phyloP scores from a whole-genome alignment of 1,284 basidiomycete genomes.

The Nidula niveotomentosa region DNA sequence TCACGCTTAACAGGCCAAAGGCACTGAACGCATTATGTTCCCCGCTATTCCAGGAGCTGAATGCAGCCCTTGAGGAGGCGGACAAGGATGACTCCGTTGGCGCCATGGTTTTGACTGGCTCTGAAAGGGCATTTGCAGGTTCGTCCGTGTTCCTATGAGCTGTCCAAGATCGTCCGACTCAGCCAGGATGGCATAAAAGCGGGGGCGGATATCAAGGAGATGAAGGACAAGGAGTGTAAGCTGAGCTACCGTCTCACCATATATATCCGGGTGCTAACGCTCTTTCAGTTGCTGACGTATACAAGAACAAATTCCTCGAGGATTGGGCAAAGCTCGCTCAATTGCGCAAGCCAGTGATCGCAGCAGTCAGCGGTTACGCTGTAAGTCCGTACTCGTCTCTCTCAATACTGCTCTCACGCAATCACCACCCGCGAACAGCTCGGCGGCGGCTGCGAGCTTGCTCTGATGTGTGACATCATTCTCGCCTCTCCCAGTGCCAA shows the following conservation, averaged over 20 bases:
- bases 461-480: constrained; percentile 97
- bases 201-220: constrained; percentile 92
- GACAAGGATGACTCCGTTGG: constrained; percentile 74
- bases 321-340: constrained; percentile 81
- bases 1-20: constrained; percentile 96
- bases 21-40: constrained; percentile 91
- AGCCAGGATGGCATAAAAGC: constrained; percentile 43
- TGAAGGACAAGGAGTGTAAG: constrained; percentile 89
- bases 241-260: no score
- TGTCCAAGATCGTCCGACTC: background rate
- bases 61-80: constrained; percentile 71
- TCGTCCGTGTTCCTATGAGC: constrained; percentile 10
- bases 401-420: no score
- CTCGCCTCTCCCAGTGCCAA: constrained; percentile 91
- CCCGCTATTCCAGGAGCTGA: constrained; percentile 78
- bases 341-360: constrained; percentile 92
- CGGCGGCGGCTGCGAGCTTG: constrained; percentile 96
- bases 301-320: constrained; percentile 87
- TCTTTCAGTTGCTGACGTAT: constrained; percentile 76
- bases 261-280: no score
- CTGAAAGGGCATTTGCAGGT: constrained; percentile 94
- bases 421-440: no score
- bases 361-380: constrained; percentile 95
- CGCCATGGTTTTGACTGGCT: constrained; percentile 93
- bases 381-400: no score